These are phyloP conservation scores for Peronospora destructor DNA, from an alignment of 352 stramenopile species.

Conservation along the genomic window DNA sequence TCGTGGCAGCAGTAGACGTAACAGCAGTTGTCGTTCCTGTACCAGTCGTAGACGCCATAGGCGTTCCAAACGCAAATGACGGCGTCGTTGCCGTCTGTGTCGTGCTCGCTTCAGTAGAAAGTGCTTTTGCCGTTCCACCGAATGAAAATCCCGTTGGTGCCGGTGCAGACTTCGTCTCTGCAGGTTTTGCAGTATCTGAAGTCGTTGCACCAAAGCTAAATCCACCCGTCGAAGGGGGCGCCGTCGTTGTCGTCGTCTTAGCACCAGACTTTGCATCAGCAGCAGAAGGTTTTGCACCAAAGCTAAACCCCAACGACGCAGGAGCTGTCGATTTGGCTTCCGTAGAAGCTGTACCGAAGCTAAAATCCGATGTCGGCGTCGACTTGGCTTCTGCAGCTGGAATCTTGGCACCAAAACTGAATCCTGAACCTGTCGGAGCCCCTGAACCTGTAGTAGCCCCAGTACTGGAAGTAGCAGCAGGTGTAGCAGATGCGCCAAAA, in stretches of 20 bases:
- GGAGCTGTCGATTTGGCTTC: conserved; percentile 10
- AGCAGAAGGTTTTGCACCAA: conserved; percentile 6
- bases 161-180: conserved; percentile 17
- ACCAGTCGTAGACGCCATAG: conserved; percentile 16
- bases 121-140: conserved; percentile 13
- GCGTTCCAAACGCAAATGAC: conserved; percentile 29
- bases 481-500: conserved; percentile 12
- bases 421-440: background rate
- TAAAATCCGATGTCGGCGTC: conserved; percentile 10
- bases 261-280: conserved; percentile 6
- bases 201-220: conserved; percentile 25
- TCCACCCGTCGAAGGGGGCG: conserved; percentile 8
- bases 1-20: conserved; percentile 13
- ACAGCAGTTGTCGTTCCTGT: conserved; percentile 16
- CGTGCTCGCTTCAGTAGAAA: conserved; percentile 24
- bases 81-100: conserved; percentile 15
- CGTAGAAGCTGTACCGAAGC: conserved; percentile 14
- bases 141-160: conserved; percentile 30
- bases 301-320: conserved; percentile 14
- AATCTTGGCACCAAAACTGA: conserved; percentile 15
- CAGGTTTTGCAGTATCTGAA: conserved; percentile 9
- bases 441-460: background rate
- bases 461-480: conserved; percentile 1
- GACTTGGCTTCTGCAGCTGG: conserved; percentile 15
- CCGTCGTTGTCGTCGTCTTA: background rate